Conservation (phyloP, 805 yeast genomes). For the Schizosaccharomyces osmophilus region DNA sequence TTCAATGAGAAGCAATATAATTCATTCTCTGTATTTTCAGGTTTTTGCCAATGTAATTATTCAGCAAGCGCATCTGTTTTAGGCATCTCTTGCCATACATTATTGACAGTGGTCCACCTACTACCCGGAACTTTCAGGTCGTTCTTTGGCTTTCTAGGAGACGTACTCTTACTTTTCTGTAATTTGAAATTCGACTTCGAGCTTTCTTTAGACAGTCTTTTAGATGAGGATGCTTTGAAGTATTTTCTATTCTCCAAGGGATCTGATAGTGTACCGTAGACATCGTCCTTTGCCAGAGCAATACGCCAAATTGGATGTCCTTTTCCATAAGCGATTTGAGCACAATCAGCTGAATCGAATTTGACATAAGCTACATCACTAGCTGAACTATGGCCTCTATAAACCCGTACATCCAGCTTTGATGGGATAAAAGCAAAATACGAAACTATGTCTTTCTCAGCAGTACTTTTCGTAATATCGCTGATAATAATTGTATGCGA, state of each 20-base stretch:
- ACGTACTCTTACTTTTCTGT: not conserved
- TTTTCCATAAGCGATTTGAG: not conserved
- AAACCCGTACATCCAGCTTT: not conserved
- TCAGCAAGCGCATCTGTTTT: not conserved
- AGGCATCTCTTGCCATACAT: not conserved
- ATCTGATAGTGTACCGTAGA: not conserved
- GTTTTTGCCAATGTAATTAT: not conserved
- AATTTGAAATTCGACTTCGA: not conserved
- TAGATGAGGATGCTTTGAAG: not conserved
- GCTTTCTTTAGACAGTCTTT: not conserved
- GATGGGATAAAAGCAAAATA: not conserved
- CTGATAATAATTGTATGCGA: not conserved
- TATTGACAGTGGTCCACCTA: not conserved
- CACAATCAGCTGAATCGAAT: not conserved
- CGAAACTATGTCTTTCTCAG: not conserved
- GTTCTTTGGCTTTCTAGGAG: not conserved
- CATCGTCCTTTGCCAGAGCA: slow-evolving; percentile 2
- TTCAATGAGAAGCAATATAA: no score
- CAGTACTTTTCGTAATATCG: not conserved
- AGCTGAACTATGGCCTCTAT: not conserved
- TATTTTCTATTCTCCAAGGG: not conserved
- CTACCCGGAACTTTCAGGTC: not conserved
- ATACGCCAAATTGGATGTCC: not conserved
- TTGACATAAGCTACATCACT: not conserved
- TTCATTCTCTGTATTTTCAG: no score